These are phyloP conservation scores for Geosiphon pyriformis DNA, from an alignment of 192 early-diverging fungal species.

Conservation along the genomic window DNA sequence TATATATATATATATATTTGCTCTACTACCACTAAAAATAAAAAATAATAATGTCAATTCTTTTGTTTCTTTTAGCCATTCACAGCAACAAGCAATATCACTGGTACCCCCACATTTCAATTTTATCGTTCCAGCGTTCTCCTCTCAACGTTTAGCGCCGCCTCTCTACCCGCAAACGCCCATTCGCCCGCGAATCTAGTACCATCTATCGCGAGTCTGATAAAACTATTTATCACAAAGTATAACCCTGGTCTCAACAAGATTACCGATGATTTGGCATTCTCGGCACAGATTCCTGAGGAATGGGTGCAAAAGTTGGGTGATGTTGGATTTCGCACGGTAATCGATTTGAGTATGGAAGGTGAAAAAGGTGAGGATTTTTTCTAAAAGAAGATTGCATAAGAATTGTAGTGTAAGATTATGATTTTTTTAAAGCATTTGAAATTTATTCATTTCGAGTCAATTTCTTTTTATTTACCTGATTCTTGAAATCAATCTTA, in stretches of 20 bases:
- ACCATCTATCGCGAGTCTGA: not conserved
- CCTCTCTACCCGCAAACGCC: not conserved
- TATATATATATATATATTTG: too few relatives aligned
- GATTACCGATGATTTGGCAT: conserved; percentile 2
- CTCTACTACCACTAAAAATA: not conserved
- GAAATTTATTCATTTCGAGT: not conserved
- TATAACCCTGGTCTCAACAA: not conserved
- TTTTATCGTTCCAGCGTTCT: not conserved
- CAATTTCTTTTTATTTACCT: not conserved
- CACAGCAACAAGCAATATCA: not conserved
- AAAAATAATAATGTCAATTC: not conserved
- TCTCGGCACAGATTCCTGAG: not conserved
- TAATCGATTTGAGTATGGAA: conserved; percentile 2
- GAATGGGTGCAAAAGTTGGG: not conserved
- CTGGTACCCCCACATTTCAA: not conserved
- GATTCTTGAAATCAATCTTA: not conserved
- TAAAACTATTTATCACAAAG: not conserved
- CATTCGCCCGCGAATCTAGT: not conserved
- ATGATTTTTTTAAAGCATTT: not conserved
- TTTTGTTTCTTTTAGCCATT: not conserved
- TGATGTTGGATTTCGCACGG: not conserved
- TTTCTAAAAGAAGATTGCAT: not conserved
- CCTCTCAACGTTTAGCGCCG: not conserved
- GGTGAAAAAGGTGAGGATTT: not conserved
- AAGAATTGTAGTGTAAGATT: not conserved